phyloP scores from a whole-genome alignment of 805 yeast genomes.

The Scheffersomyces lignosus region DNA sequence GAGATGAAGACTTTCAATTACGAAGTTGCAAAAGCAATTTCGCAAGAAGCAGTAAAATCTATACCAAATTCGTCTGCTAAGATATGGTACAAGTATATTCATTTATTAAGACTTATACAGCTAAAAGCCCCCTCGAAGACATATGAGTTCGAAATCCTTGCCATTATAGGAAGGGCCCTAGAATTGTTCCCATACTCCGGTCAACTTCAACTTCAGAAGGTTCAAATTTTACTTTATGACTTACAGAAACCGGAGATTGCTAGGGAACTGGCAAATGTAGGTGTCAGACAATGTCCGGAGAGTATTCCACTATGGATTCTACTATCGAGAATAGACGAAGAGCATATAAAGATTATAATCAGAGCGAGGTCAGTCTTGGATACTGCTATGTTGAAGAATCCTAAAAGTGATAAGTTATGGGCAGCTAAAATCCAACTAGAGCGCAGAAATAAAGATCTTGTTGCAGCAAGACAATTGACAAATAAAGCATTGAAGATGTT shows the following conservation, averaged over 20 bases:
- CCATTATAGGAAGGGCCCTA: slow-evolving; percentile 47
- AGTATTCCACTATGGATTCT: slow-evolving; percentile 54
- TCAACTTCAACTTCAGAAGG: slow-evolving; percentile 61
- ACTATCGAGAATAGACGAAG: slow-evolving; percentile 49
- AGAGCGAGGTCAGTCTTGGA: slow-evolving; percentile 76
- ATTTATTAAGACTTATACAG: slow-evolving; percentile 45
- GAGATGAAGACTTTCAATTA: slow-evolving; percentile 48
- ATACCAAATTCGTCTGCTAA: slow-evolving; percentile 36
- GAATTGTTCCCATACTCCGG: slow-evolving; percentile 46
- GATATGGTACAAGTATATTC: slow-evolving; percentile 63
- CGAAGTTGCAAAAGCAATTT: slow-evolving; percentile 41
- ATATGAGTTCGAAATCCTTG: slow-evolving; percentile 11
- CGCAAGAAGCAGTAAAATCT: slow-evolving; percentile 27
- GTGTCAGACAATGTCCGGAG: slow-evolving; percentile 48
- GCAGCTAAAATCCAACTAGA: slow-evolving; percentile 61
- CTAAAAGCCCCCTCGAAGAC: slow-evolving; percentile 15
- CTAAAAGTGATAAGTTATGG: slow-evolving; percentile 55
- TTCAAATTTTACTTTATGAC: slow-evolving; percentile 49
- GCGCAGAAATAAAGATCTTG: slow-evolving; percentile 41
- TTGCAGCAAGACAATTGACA: slow-evolving; percentile 54
- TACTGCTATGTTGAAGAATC: slow-evolving; percentile 55
- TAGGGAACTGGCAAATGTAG: slow-evolving; percentile 47
- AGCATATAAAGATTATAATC: slow-evolving; percentile 38
- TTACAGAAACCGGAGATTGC: slow-evolving; percentile 38
- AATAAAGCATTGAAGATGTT: slow-evolving; percentile 58